These are phyloP conservation scores for Chrysoporthe cubensis DNA, from an alignment of 2,329 filamentous ascomycete species.

Conservation along the genomic window DNA sequence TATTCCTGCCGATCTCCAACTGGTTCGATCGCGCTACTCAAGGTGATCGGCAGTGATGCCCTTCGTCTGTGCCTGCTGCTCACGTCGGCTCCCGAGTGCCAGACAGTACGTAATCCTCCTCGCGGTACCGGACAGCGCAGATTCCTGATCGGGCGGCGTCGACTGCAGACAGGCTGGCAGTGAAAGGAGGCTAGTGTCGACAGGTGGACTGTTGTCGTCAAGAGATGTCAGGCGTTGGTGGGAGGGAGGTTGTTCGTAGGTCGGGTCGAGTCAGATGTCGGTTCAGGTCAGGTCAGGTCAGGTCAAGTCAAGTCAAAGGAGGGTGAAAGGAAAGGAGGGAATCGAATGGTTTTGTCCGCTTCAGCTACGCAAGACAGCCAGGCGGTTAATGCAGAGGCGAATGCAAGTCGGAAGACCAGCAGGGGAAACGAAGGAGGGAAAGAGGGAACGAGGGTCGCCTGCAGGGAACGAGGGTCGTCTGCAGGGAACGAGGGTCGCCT, in stretches of 20 bases:
- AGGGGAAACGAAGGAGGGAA: slow-evolving; percentile 23
- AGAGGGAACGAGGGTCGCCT: slow-evolving; percentile 20
- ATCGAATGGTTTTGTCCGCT: slow-evolving; percentile 22
- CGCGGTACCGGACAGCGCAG: slow-evolving; percentile 27
- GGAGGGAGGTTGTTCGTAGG: not conserved
- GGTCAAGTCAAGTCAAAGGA: slow-evolving; percentile 17
- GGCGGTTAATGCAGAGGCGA: slow-evolving; percentile 16
- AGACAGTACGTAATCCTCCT: slow-evolving; percentile 15
- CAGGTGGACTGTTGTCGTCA: slow-evolving; percentile 11
- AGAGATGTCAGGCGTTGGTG: not conserved
- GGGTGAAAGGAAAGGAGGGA: slow-evolving; percentile 28
- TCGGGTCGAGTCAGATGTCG: not conserved
- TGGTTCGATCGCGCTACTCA: slow-evolving; percentile 7
- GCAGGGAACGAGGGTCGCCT: slow-evolving; percentile 20
- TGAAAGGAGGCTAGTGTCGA: not conserved
- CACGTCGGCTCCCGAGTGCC: slow-evolving; percentile 13
- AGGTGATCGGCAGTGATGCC: slow-evolving; percentile 3
- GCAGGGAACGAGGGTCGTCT: no score
- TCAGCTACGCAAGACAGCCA: slow-evolving; percentile 4
- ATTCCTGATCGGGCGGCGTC: slow-evolving; percentile 4
- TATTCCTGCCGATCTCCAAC: slow-evolving; percentile 8
- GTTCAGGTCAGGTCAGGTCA: not conserved
- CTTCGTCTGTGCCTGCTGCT: slow-evolving; percentile 7
- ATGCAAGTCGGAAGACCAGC: slow-evolving; percentile 18
- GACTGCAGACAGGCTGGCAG: slow-evolving; percentile 7